A percentile compares a stretch with the other conserved stretches of the same genome.
phyloP scores from a whole-genome alignment of 805 yeast species.

The Lipomyces spencermartinsiae region DNA sequence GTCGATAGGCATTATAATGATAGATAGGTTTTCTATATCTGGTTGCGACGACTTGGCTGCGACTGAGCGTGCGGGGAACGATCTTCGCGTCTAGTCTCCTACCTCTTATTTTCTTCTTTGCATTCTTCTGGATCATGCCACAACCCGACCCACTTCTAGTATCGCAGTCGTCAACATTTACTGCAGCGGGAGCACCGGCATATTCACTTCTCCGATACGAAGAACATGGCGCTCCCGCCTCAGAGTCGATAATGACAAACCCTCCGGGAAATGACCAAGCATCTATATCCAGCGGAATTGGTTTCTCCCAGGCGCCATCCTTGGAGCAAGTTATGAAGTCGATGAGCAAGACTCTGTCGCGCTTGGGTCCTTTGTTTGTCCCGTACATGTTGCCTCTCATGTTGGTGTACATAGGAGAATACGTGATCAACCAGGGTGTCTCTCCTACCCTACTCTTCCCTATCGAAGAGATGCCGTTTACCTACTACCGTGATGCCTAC shows the following conservation, averaged over 20 bases:
- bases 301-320: constrained; percentile 15
- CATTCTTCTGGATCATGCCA: constrained; percentile 46
- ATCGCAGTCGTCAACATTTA: constrained; percentile 29
- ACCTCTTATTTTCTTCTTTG: constrained; percentile 45
- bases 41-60: constrained; percentile 71
- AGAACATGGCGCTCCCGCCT: neutral
- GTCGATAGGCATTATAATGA: constrained; percentile 1
- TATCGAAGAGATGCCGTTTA: constrained; percentile 70
- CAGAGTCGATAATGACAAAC: neutral
- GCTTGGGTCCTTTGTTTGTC: constrained; percentile 43
- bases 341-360: constrained; percentile 36
- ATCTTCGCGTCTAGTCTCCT: constrained; percentile 60
- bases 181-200: constrained; percentile 9
- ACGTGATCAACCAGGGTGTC: constrained; percentile 88
- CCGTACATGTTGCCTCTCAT: constrained; percentile 81
- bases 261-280: neutral
- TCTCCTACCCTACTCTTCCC: constrained; percentile 88
- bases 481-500: constrained; percentile 78
- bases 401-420: constrained; percentile 84
- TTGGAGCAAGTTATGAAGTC: constrained; percentile 22
- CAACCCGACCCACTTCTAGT: constrained; percentile 33
- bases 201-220: constrained; percentile 20
- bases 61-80: constrained; percentile 59
- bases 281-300: constrained; percentile 18
- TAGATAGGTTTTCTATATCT: constrained; percentile 58